Conservation (phyloP, 2,329 filamentous ascomycete species). For the Verticillium longisporum region DNA sequence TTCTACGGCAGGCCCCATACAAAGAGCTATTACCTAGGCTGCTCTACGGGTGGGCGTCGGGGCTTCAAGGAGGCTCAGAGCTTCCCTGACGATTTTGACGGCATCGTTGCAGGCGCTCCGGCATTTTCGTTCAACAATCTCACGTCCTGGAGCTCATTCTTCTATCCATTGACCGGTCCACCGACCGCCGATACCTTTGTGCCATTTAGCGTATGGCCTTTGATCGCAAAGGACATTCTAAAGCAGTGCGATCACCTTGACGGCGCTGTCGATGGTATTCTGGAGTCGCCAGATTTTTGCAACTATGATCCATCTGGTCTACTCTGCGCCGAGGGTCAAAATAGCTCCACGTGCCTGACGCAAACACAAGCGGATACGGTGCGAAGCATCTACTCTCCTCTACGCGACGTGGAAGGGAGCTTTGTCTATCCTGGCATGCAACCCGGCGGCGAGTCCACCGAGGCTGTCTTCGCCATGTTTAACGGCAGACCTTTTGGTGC, state of each 20-base stretch:
- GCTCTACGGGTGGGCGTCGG: conserved; percentile 47
- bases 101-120: conserved; percentile 41
- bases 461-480: conserved; percentile 22
- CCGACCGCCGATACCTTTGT: conserved; percentile 20
- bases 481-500: conserved; percentile 16
- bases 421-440: conserved; percentile 37
- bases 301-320: conserved; percentile 32
- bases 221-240: conserved; percentile 12
- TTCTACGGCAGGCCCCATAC: conserved; percentile 31
- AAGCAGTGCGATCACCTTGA: conserved; percentile 44
- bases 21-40: conserved; percentile 44
- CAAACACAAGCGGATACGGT: conserved; percentile 30
- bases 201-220: conserved; percentile 15
- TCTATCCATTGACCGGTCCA: conserved; percentile 34
- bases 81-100: conserved; percentile 43
- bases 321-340: conserved; percentile 26
- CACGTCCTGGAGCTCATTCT: conserved; percentile 28
- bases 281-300: conserved; percentile 37
- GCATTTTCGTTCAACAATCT: conserved; percentile 35
- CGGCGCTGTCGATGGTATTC: conserved; percentile 39
- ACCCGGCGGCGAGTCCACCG: conserved; percentile 42
- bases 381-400: conserved; percentile 22
- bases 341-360: conserved; percentile 28
- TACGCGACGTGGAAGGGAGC: conserved; percentile 21
- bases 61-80: conserved; percentile 37